Percentiles rank a stretch among this genome's conserved stretches.
phyloP scores from a whole-genome alignment of 305 asterid species.

The Withania somnifera region DNA sequence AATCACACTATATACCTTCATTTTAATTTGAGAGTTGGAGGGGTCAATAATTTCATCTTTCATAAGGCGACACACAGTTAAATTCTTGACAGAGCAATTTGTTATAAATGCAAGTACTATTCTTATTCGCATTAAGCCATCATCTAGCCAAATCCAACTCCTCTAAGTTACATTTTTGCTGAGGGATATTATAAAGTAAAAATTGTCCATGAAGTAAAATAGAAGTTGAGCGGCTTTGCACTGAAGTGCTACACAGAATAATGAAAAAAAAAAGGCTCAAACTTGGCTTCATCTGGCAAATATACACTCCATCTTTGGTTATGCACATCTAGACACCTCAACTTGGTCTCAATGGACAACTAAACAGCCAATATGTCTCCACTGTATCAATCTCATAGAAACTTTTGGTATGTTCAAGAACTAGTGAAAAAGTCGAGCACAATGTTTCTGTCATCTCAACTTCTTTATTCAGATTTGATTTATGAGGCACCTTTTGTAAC shows the following conservation, averaged over 20 bases:
- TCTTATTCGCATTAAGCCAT: neutral
- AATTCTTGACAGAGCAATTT: neutral
- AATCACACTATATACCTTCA: neutral
- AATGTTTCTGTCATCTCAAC: neutral
- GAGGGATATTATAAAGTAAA: neutral
- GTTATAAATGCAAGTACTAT: neutral
- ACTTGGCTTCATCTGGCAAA: neutral
- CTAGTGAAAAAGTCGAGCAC: neutral
- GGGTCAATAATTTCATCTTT: neutral
- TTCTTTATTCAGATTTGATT: neutral
- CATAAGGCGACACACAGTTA: neutral
- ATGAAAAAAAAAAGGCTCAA: neutral
- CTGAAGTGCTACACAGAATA: neutral
- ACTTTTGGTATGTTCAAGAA: neutral
- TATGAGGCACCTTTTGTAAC: neutral
- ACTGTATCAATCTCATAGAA: neutral
- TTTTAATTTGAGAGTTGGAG: neutral
- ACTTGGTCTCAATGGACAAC: neutral
- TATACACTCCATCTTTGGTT: neutral
- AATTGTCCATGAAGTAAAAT: neutral
- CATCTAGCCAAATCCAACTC: neutral
- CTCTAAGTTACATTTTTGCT: neutral
- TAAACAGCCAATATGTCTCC: neutral
- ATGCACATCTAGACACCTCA: neutral
- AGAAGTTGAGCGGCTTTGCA: neutral